Evolutionary conservation across 1,139 yeast species (phyloP).

Genomic region (Keqinozyma sinolaborantium): DNA sequence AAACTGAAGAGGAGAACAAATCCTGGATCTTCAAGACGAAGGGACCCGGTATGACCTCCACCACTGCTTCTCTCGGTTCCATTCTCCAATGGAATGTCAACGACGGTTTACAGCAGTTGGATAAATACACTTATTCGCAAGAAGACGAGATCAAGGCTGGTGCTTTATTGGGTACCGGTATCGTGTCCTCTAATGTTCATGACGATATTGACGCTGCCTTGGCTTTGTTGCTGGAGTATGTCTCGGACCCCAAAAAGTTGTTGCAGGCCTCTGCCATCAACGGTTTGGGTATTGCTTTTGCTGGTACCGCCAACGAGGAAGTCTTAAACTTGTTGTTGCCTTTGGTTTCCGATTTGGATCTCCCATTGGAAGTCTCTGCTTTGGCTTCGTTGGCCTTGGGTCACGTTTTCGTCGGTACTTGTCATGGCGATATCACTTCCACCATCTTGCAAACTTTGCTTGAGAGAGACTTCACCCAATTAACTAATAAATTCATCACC

Average conservation of each 20-base stretch:
- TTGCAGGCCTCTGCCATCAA: conserved; percentile 79
- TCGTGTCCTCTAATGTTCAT: conserved; percentile 91
- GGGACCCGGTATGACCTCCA: conserved; percentile 89
- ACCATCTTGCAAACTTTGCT: conserved; percentile 85
- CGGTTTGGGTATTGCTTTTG: conserved; percentile 93
- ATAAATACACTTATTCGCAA: conserved; percentile 81
- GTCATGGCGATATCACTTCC: conserved; percentile 91
- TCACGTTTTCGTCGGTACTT: conserved; percentile 92
- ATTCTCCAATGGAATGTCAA: conserved; percentile 88
- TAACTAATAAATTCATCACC: conserved; percentile 82
- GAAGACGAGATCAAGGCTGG: conserved; percentile 94
- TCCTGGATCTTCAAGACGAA: conserved; percentile 92
- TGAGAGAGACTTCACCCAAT: conserved; percentile 76
- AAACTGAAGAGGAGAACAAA: conserved; percentile 67
- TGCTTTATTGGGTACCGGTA: conserved; percentile 92
- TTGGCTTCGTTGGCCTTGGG: conserved; percentile 92
- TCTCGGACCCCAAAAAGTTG: conserved; percentile 45
- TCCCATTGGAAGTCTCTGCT: conserved; percentile 74
- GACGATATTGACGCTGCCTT: conserved; percentile 95
- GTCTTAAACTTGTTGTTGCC: conserved; percentile 76
- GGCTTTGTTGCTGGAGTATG: conserved; percentile 79
- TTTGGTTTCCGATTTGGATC: conserved; percentile 76
- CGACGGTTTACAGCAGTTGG: conserved; percentile 87
- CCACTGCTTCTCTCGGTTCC: conserved; percentile 91
- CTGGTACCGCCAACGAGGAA: conserved; percentile 89